phyloP scores from a whole-genome alignment of 1,139 yeast genomes.

The Debaryomyces sp. region DNA sequence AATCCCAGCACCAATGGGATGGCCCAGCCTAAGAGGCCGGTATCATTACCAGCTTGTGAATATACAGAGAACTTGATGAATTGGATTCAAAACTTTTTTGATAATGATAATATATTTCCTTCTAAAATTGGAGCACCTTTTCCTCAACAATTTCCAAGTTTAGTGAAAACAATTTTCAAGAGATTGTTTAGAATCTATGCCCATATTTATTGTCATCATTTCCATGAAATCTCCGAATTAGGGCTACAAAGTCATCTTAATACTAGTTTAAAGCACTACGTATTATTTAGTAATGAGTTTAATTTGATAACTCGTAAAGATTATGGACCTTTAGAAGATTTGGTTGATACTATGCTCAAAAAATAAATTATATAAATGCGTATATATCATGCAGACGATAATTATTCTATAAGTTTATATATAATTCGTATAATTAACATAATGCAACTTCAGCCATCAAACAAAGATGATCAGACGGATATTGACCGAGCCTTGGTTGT shows the following conservation, averaged over 20 bases:
- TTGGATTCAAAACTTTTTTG: conserved; percentile 91
- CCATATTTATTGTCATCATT: conserved; percentile 96
- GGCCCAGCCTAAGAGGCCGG: conserved; percentile 55
- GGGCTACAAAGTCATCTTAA: conserved; percentile 92
- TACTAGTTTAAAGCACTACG: conserved; percentile 93
- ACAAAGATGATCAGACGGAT: conserved; percentile 88
- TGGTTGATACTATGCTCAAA: conserved; percentile 71
- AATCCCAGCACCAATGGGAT: conserved; percentile 44
- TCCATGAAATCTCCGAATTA: conserved; percentile 88
- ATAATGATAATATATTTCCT: conserved; percentile 89
- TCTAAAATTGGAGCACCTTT: conserved; percentile 87
- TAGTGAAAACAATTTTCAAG: conserved; percentile 84
- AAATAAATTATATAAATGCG: conserved; percentile 14
- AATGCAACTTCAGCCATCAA: conserved; percentile 56
- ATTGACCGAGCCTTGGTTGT: conserved; percentile 80
- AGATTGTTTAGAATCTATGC: conserved; percentile 95
- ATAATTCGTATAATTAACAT: conserved; percentile 9
- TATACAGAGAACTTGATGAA: conserved; percentile 90
- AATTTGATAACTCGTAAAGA: conserved; percentile 75
- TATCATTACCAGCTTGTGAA: conserved; percentile 82
- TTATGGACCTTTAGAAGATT: conserved; percentile 88
- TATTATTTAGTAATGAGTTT: conserved; percentile 84
- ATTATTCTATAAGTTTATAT: background rate
- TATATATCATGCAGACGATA: background rate
- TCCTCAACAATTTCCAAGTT: conserved; percentile 66